Base-by-base conservation (phyloP, 2,329 filamentous ascomycete genomes). In the Monosporascus sp. region DNA sequence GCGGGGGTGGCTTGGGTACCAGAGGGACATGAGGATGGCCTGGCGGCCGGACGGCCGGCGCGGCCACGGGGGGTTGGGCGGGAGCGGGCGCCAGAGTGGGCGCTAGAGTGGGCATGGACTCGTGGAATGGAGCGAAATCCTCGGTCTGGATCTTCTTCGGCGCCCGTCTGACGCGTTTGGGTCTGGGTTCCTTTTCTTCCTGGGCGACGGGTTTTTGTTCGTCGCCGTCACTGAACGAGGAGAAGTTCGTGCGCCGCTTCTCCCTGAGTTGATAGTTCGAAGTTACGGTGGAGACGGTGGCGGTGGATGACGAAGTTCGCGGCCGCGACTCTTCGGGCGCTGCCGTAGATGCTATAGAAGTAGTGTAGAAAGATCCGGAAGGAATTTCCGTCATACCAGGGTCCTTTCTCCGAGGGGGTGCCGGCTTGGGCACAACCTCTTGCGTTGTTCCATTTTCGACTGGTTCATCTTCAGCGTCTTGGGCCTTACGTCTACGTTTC, bases 181-280 rank as follows among this genome's bases (percentile, higher is more conserved):
- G 61, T 45, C 67, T 66, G 3, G 64, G 65, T 20, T 59, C 26
- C 56, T 61, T 59, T 4, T 61, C 58, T 8, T 66, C 68, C 17
- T 73, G 31, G 31, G 14, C 73, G 16, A 59, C 58, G 7, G 66
- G 68, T 16, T 73, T 24, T n/a, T 16, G 73, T 11, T 69, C 69
- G 1, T 71, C 76, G 45, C 76, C 74, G 8, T 76, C 73, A 44
- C 80, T 73, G 5, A 80, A 74, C 43, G 43, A 26, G 1, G 74
- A 72, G 69, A 80, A 82, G 49, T 78, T 76, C 60, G 79, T 79
- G 60, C 79, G 78, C 8, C 78, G 73, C 64, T 82, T 82, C 27
- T 79, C 78, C 4, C 80, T 73, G 56, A 83, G 61, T n/a, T 63
- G 75, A 1, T 80, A 80, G 60, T 80, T 74, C 0, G 80, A 81